phyloP scores from a whole-genome alignment of 2,329 filamentous ascomycete genomes.

The Claviceps arundinis region DNA sequence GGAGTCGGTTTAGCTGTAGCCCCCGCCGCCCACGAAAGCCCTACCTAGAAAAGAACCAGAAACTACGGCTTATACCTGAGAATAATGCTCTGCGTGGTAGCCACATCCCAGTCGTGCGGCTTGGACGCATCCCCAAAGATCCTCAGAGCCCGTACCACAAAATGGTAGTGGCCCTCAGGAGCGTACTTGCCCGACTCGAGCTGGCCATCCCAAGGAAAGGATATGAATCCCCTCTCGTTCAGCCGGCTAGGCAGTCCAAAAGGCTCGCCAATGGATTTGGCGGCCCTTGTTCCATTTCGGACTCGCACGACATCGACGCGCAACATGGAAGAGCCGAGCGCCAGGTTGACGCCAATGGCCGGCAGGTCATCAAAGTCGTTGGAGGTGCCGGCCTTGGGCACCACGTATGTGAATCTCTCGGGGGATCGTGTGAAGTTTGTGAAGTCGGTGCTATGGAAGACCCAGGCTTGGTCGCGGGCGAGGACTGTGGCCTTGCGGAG shows the following conservation, averaged over 20 bases:
- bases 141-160: slow-evolving; percentile 31
- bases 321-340: slow-evolving; percentile 30
- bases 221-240: slow-evolving; percentile 3
- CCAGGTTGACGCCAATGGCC: slow-evolving; percentile 16
- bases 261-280: slow-evolving; percentile 26
- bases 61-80: slow-evolving; percentile 23
- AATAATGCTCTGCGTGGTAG: slow-evolving; percentile 26
- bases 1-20: no score
- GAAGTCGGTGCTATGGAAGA: slow-evolving; percentile 18
- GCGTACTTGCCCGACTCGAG: slow-evolving; percentile 31
- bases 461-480: slow-evolving; percentile 10
- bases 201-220: slow-evolving; percentile 27
- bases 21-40: no score
- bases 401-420: slow-evolving; percentile 23
- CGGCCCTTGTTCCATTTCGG: slow-evolving; percentile 7
- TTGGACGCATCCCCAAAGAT: slow-evolving; percentile 33
- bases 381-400: slow-evolving; percentile 24
- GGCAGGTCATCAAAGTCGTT: slow-evolving; percentile 8
- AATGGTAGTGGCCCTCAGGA: slow-evolving; percentile 33
- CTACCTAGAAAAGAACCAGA: background rate
- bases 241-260: slow-evolving; percentile 24
- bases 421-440: slow-evolving; percentile 8
- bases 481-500: slow-evolving; percentile 15
- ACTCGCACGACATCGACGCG: slow-evolving; percentile 28
- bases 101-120: slow-evolving; percentile 30